Evolutionary conservation across 176 grass and related monocot species (phyloP).

Genomic region (Hsuehochloa calcarea): DNA sequence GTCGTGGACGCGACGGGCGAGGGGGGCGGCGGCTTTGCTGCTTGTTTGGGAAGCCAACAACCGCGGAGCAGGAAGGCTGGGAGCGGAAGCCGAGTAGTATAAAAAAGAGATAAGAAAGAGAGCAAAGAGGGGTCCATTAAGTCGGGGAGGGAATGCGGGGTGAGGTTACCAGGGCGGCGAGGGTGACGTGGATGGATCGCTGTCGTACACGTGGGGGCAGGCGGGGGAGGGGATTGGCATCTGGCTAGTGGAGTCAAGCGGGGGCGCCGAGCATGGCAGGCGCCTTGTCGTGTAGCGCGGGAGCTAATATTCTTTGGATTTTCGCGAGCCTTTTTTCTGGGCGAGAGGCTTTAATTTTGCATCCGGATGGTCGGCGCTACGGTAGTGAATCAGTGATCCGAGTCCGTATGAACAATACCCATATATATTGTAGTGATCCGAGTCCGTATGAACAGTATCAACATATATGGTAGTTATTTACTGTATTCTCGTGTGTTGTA

Average conservation of each 20-base stretch:
- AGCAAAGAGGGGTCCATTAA: constrained; percentile 31
- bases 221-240: constrained; percentile 42
- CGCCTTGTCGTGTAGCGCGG: constrained; percentile 55
- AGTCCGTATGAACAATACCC: too few relatives aligned
- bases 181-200: constrained; percentile 31
- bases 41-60: constrained; percentile 1
- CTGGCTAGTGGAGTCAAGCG: constrained; percentile 46
- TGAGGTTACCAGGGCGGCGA: constrained; percentile 38
- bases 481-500: too few relatives aligned
- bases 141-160: neutral
- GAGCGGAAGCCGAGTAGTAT: constrained; percentile 20
- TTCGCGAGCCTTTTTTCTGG: neutral
- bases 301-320: constrained; percentile 24
- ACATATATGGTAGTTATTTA: too few relatives aligned
- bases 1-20: constrained; percentile 17
- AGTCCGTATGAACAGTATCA: too few relatives aligned
- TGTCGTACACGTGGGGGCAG: constrained; percentile 49
- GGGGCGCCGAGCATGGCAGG: constrained; percentile 23
- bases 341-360: too few relatives aligned
- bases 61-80: neutral
- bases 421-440: too few relatives aligned
- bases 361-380: too few relatives aligned
- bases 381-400: too few relatives aligned
- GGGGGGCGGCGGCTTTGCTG: neutral
- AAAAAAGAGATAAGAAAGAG: neutral